These are phyloP conservation scores for Thraustochytrium striatum DNA, from an alignment of 352 stramenopile species.

Conservation along the genomic window DNA sequence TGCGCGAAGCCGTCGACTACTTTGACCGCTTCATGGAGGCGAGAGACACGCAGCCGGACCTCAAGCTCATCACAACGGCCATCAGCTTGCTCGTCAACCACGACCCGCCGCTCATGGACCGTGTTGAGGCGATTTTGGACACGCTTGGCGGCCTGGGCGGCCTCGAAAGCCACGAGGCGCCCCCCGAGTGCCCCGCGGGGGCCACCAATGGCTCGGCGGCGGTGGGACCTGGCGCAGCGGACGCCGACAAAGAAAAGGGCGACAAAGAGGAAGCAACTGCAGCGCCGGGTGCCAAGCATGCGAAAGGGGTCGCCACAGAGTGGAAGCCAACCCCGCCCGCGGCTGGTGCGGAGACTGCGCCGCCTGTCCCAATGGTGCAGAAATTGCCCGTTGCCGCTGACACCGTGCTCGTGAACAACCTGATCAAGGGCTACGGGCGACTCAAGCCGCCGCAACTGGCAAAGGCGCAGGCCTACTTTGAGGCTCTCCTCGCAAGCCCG, in stretches of 20 bases:
- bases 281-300: too few species aligned
- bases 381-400: conserved; percentile 14
- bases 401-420: conserved; percentile 33
- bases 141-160: neutral
- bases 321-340: too few species aligned
- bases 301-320: too few species aligned
- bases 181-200: too few species aligned
- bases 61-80: conserved; percentile 28
- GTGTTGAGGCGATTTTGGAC: neutral
- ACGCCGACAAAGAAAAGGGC: too few species aligned
- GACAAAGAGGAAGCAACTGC: too few species aligned
- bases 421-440: conserved; percentile 42
- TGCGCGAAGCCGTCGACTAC: conserved; percentile 19
- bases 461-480: neutral
- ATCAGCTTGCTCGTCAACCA: conserved; percentile 22
- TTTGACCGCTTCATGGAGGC: conserved; percentile 18
- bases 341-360: too few species aligned
- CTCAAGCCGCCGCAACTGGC: conserved; percentile 12
- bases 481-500: neutral
- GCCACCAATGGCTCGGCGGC: too few species aligned
- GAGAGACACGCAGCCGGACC: neutral
- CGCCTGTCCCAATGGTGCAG: neutral
- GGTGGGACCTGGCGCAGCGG: too few species aligned
- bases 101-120: conserved; percentile 6
- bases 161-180: neutral